Conservation (phyloP, 306 rosid species). For the Prunus mira region DNA sequence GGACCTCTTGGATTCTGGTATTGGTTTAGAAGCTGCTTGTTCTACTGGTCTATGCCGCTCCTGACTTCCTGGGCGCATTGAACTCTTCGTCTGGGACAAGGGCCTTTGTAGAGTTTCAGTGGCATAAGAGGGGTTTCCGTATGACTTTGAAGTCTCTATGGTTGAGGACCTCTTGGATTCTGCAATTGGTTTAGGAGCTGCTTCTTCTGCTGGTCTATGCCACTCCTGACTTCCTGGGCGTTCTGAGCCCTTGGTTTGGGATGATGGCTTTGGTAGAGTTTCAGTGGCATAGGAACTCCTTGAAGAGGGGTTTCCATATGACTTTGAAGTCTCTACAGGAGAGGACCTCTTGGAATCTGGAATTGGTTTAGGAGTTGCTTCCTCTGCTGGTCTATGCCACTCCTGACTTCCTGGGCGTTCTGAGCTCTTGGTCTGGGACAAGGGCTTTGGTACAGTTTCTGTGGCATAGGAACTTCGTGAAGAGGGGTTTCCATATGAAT, state of each 20-base stretch:
- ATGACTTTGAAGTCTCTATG: slow-evolving; percentile 4
- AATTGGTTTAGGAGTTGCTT: neutral
- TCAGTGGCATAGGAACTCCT: slow-evolving; percentile 35
- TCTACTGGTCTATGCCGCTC: slow-evolving; percentile 6
- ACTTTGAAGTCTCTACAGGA: neutral
- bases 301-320: slow-evolving; percentile 26
- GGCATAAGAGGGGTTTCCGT: slow-evolving; percentile 34
- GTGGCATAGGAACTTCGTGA: slow-evolving; percentile 38
- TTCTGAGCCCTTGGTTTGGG: slow-evolving; percentile 37
- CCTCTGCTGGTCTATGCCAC: slow-evolving; percentile 11
- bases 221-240: slow-evolving; percentile 17
- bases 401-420: slow-evolving; percentile 25
- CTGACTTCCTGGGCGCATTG: slow-evolving; percentile 31
- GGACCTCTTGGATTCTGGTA: slow-evolving; percentile 32
- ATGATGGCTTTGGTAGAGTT: slow-evolving; percentile 26
- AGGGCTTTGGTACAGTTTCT: slow-evolving; percentile 23
- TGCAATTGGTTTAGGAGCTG: neutral
- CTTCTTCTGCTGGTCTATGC: slow-evolving; percentile 9
- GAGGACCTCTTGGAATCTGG: slow-evolving; percentile 7
- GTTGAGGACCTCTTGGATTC: slow-evolving; percentile 3
- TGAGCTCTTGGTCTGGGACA: slow-evolving; percentile 36
- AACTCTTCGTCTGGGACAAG: slow-evolving; percentile 30
- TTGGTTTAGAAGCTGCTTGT: slow-evolving; percentile 27
- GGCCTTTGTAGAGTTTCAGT: slow-evolving; percentile 25
- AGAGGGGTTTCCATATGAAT: slow-evolving; percentile 15